Evolutionary conservation across 176 grass and related monocot genomes (phyloP), one percentile per base, ranked within the genome.

Genomic region (Lolium multiflorum): DNA sequence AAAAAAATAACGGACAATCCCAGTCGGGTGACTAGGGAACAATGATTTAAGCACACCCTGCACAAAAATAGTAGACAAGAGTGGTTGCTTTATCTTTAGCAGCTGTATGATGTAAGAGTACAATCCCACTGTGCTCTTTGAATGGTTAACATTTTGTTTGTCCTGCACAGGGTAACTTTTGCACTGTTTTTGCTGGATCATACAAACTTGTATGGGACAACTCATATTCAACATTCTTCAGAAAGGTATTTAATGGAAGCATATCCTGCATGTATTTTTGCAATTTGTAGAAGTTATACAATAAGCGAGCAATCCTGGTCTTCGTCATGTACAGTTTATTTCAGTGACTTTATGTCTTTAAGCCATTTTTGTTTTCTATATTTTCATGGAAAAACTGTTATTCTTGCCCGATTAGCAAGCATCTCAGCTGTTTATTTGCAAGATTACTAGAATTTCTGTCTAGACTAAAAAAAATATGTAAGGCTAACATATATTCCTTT

Each of bases 141-240:
- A 44, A 76, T 74, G 11, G 35, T 54, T 79, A 60, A 47, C 25
- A 80, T 85, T 65, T 73, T 21, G 18, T 79, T 77, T 78, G 24
- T 76, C 57, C 49, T 69, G 48, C 62, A 79, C 86, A 99, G 97
- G 97, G 97, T 61, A 97, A 97, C 62, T 99, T 99, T 83, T 97
- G 92, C 81, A 99, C 97, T 61, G 67, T 99, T 74, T 90, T 84
- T 51, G 87, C 78, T n/a, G 97, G 97, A 96, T 94, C 94, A 9
- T 99, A 94, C 82, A 94, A 76, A 84, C 97, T 97, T 76, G 85
- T 93, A 71, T 99, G 97, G 97, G 97, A 99, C 57, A 99, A 99
- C 75, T 94, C 97, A 63, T 99, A 99, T 89, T 99, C 97, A 0
- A 85, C 97, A 20, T 97, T 99, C 83, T 96, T 93, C 85, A 99